Evolutionary conservation across 2,329 filamentous ascomycete species (phyloP).

Genomic region (Hypomyces perniciosus): DNA sequence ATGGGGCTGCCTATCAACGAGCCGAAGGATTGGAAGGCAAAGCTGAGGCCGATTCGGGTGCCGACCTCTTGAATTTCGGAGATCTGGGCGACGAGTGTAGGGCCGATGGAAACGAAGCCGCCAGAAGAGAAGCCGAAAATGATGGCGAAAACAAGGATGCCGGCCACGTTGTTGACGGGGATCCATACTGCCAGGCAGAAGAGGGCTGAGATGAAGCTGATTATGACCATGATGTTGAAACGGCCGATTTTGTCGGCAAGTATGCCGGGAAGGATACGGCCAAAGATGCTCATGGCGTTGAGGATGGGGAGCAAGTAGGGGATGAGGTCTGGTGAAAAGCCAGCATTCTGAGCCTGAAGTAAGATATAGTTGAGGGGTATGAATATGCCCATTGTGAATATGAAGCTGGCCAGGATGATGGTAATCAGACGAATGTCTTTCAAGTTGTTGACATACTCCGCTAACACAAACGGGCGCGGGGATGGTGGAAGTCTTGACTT

Average conservation of each 20-base stretch:
- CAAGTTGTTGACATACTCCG: conserved; percentile 42
- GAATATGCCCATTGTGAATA: conserved; percentile 52
- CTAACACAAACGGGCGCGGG: conserved; percentile 37
- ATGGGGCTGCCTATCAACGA: conserved; percentile 64
- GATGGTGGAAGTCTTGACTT: conserved; percentile 40
- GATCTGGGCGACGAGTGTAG: conserved; percentile 63
- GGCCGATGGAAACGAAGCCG: conserved; percentile 56
- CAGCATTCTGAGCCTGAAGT: conserved; percentile 40
- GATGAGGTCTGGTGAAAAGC: conserved; percentile 35
- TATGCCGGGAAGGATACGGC: conserved; percentile 46
- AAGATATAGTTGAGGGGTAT: conserved; percentile 49
- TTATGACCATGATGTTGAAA: conserved; percentile 45
- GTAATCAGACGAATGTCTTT: conserved; percentile 39
- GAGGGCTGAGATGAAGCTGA: conserved; percentile 43
- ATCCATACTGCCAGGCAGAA: conserved; percentile 45
- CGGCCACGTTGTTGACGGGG: conserved; percentile 43
- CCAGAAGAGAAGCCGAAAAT: conserved; percentile 66
- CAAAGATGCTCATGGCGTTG: conserved; percentile 46
- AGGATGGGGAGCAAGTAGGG: conserved; percentile 52
- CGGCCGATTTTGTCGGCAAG: conserved; percentile 40
- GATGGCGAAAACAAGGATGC: conserved; percentile 58
- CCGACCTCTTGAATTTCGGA: conserved; percentile 65
- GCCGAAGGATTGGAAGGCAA: conserved; percentile 56
- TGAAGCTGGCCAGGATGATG: conserved; percentile 41
- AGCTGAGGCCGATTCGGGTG: conserved; percentile 58